phyloP scores from a whole-genome alignment of 1,139 yeast genomes.

The Yamadazyma diospyri region DNA sequence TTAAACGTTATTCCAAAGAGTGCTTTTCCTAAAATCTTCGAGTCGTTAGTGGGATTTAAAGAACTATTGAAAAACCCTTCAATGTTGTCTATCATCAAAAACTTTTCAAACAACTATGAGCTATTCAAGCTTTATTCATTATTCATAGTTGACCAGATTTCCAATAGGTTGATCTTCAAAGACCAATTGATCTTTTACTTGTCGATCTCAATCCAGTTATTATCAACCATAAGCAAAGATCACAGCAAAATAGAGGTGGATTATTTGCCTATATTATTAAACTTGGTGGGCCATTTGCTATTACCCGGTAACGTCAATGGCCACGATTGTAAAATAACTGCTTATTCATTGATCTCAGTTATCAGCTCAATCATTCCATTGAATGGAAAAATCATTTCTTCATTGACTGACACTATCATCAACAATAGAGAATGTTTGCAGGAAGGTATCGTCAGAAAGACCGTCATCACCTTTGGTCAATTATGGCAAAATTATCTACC shows the following conservation, averaged over 20 bases:
- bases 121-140: conserved; percentile 64
- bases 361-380: conserved; percentile 71
- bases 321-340: conserved; percentile 73
- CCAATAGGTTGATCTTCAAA: conserved; percentile 58
- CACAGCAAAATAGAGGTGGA: conserved; percentile 25
- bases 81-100: conserved; percentile 63
- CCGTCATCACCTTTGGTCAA: conserved; percentile 41
- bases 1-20: conserved; percentile 63
- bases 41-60: conserved; percentile 68
- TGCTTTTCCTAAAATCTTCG: conserved; percentile 71
- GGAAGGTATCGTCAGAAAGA: conserved; percentile 23
- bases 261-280: conserved; percentile 50
- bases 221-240: conserved; percentile 37
- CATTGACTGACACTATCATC: conserved; percentile 66
- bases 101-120: conserved; percentile 63
- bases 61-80: conserved; percentile 65
- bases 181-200: conserved; percentile 76
- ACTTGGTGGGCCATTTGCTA: conserved; percentile 52
- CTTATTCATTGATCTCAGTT: conserved; percentile 78
- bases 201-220: conserved; percentile 63
- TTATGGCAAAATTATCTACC: conserved; percentile 30
- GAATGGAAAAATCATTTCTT: conserved; percentile 56
- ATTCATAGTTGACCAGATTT: conserved; percentile 52
- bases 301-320: conserved; percentile 36
- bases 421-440: conserved; percentile 21